These are phyloP conservation scores for Oidiodendron maius DNA, from an alignment of 495 filamentous ascomycete species.

Conservation along the genomic window DNA sequence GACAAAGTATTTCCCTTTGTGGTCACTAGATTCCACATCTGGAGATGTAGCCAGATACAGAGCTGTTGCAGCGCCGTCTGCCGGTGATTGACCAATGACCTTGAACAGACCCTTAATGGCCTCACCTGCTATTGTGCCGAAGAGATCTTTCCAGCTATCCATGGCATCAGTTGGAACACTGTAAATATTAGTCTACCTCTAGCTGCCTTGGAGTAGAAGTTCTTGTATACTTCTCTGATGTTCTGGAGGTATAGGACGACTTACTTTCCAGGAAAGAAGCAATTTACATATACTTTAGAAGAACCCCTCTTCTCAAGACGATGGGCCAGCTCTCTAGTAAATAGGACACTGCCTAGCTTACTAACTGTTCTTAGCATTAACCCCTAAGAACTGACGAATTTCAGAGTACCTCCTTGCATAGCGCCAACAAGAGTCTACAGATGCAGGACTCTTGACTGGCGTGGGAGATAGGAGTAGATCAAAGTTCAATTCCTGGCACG, in stretches of 20 bases:
- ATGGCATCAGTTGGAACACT: not conserved
- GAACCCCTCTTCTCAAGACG: not conserved
- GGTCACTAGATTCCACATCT: not conserved
- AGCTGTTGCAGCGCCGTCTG: not conserved
- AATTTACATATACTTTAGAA: not conserved
- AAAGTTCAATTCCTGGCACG: not conserved
- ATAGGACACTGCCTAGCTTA: not conserved
- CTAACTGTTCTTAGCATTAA: not conserved
- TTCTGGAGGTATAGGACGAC: too few species aligned
- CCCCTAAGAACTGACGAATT: not conserved
- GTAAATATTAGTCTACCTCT: not conserved
- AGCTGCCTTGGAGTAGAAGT: too few species aligned
- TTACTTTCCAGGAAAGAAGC: slow-evolving; percentile 2
- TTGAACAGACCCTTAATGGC: not conserved
- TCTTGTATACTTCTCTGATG: too few species aligned
- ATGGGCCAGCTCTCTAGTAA: not conserved
- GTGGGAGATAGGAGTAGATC: not conserved
- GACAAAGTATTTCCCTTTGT: slow-evolving; percentile 3
- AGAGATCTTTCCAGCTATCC: slow-evolving; percentile 1
- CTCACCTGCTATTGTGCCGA: not conserved
- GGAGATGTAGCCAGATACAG: not conserved
- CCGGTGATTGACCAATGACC: not conserved
- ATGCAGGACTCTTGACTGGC: not conserved
- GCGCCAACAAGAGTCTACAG: not conserved
- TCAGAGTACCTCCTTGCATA: not conserved